Evolutionary conservation across 1,139 yeast genomes (phyloP), one percentile per base, ranked within the genome.

Genomic region (Pichia sp.): DNA sequence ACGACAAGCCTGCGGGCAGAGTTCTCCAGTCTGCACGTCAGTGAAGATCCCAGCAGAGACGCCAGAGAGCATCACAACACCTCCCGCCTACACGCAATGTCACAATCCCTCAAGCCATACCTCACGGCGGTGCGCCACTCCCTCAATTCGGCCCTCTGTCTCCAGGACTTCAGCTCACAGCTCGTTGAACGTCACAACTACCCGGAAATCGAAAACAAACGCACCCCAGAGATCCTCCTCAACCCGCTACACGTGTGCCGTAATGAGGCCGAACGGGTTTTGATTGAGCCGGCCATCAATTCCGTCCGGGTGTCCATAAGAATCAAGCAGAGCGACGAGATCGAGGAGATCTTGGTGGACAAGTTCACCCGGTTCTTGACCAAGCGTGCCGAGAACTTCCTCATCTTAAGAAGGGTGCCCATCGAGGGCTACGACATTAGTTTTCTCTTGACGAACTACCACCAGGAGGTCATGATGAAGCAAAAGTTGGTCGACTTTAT

Each of bases 291-390:
- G 12, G 86, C 96, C 57, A 85, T 93, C 68, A 93, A 93, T 70
- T 87, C 96, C 1, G 83, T 85, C 26, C 80, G 99, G 65, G 86
- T 93, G 31, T 86, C 95, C 47, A 86, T 93, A 62, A 87, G 86
- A 67, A 93, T 93, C 70, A 93, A 93, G 69, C 99, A 93, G 70
- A 96, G 96, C 8, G 99, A 93, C 69, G 99, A 93, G 69, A 93
- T 95, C 66, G 99, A 93, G 71, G 87, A 83, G 63, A 90, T 93
- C 55, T 76, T 93, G 61, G 99, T 93, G 44, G 96, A 89, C 68
- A 90, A 91, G 69, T 93, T 93, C 70, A 86, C 97, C 12, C 76
- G 97, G 59, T 93, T 93, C 69, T 78, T 93, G 67, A 91, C 96
- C 31, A 90, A 93, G 48, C 83, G 99, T 70, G 99, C 99, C 1